Evolutionary conservation across 345 rosid genomes (phyloP).

Genomic region (Moricandia moricandioides): DNA sequence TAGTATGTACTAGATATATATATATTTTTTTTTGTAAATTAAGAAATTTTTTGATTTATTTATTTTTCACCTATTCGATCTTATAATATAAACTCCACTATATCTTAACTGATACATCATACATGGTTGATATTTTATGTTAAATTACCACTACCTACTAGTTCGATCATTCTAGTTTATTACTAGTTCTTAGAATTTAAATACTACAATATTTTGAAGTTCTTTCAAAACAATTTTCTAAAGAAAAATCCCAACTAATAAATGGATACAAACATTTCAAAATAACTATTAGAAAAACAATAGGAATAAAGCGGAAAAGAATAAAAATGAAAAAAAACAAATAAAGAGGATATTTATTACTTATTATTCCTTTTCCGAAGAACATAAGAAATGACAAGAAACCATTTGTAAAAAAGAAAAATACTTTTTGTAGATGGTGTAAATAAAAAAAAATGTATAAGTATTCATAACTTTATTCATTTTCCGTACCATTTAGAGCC

Average conservation of each 20-base stretch:
- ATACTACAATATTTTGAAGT: neutral
- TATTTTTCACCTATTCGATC: neutral
- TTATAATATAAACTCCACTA: neutral
- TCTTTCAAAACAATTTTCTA: neutral
- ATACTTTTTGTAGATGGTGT: no score
- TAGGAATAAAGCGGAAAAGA: no score
- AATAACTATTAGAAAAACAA: no score
- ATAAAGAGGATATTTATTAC: no score
- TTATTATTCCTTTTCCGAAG: no score
- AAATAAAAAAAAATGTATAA: no score
- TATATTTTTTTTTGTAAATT: neutral
- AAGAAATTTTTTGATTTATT: neutral
- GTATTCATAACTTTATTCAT: no score
- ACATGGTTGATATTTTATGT: neutral
- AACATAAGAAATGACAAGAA: no score
- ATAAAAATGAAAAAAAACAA: no score
- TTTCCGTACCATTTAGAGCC: no score
- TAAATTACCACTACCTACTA: neutral
- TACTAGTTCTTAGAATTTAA: neutral
- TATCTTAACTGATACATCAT: neutral
- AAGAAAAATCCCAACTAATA: neutral
- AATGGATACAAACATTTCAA: neutral
- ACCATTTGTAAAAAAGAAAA: no score
- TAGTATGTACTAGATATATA: neutral
- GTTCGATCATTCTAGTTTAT: neutral